These are phyloP conservation scores for Nemania diffusa DNA, from an alignment of 2,329 filamentous ascomycete species.

Conservation along the genomic window DNA sequence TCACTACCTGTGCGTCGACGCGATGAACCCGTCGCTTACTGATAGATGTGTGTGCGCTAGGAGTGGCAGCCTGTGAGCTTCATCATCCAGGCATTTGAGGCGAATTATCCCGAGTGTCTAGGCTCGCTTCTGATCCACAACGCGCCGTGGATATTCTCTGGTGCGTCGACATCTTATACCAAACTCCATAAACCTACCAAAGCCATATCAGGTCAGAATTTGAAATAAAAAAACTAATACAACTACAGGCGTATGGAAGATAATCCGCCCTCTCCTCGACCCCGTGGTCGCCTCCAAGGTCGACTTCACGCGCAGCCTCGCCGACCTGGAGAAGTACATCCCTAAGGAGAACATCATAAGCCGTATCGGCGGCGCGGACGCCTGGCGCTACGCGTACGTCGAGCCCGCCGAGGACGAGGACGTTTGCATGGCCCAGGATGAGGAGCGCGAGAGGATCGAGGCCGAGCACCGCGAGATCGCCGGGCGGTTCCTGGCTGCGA, in stretches of 20 bases:
- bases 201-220: too few relatives aligned
- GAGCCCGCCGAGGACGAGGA: conserved; percentile 82
- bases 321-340: conserved; percentile 81
- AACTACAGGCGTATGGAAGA: conserved; percentile 80
- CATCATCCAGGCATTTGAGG: conserved; percentile 98
- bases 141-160: conserved; percentile 93
- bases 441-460: conserved; percentile 69
- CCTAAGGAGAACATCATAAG: conserved; percentile 74
- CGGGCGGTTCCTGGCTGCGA: conserved; percentile 75
- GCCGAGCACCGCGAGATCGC: conserved; percentile 70
- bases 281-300: conserved; percentile 93
- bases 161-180: conserved; percentile 54
- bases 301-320: conserved; percentile 82
- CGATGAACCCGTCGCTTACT: conserved; percentile 7
- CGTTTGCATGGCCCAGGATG: conserved; percentile 70
- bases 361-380: conserved; percentile 83
- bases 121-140: conserved; percentile 91
- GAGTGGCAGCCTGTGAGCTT: conserved; percentile 96
- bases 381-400: conserved; percentile 82
- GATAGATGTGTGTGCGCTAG: conserved; percentile 52
- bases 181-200: background rate
- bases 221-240: background rate
- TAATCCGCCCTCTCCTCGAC: conserved; percentile 92
- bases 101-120: conserved; percentile 93
- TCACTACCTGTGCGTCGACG: background rate